Evolutionary conservation across 192 early-diverging fungal species (phyloP).

Genomic region (Endogone sp.): DNA sequence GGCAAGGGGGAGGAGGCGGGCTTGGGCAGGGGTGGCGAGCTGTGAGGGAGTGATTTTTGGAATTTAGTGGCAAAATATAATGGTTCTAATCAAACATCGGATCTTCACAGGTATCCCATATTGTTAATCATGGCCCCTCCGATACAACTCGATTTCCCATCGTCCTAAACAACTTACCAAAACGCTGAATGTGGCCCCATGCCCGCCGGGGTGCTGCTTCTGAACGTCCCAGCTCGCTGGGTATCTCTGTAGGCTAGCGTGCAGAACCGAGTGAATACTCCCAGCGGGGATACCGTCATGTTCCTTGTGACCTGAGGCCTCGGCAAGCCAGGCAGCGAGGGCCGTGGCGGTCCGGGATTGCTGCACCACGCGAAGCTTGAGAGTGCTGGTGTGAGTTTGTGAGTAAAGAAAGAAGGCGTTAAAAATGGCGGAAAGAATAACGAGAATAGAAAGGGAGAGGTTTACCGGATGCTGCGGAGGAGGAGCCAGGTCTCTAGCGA

Average conservation of each 20-base stretch:
- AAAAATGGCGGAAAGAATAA: slow-evolving; percentile 5
- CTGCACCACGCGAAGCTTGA: slow-evolving; percentile 56
- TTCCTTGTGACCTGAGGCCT: slow-evolving; percentile 21
- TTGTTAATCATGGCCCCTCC: no score
- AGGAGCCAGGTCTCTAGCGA: slow-evolving; percentile 66
- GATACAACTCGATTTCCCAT: no score
- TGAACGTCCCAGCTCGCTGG: slow-evolving; percentile 18
- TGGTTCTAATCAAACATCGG: no score
- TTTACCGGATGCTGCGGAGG: slow-evolving; percentile 38
- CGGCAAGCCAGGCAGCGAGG: slow-evolving; percentile 48
- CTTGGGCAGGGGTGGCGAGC: slow-evolving; percentile 42
- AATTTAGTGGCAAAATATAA: not conserved
- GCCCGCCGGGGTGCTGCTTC: slow-evolving; percentile 35
- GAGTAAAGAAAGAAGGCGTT: no score
- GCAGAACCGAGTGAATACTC: slow-evolving; percentile 35
- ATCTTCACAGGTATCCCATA: no score
- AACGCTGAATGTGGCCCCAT: slow-evolving; percentile 37
- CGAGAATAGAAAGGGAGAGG: not conserved
- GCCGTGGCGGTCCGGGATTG: slow-evolving; percentile 53
- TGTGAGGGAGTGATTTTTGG: not conserved
- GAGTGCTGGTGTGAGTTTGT: slow-evolving; percentile 37
- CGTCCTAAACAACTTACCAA: slow-evolving; percentile 7
- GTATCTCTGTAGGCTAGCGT: slow-evolving; percentile 16
- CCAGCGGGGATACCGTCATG: slow-evolving; percentile 36
- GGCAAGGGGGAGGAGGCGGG: slow-evolving; percentile 36